Conservation (phyloP, 169 alveolate species). For the Plasmodium ovale region DNA sequence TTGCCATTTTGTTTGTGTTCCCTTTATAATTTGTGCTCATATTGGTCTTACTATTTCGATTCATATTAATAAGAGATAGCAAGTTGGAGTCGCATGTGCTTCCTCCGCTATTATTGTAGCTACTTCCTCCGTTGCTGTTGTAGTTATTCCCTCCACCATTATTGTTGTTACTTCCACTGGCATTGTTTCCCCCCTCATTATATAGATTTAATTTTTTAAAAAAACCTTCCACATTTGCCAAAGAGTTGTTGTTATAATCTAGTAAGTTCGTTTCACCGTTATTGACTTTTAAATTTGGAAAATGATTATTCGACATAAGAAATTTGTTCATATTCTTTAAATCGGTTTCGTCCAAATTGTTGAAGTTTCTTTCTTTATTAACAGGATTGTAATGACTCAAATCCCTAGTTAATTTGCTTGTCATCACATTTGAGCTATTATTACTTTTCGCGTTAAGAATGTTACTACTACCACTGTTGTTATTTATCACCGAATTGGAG, state of each 20-base stretch:
- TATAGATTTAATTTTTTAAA: slow-evolving; percentile 14
- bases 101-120: not conserved
- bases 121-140: slow-evolving; percentile 4
- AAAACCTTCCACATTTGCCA: not conserved
- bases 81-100: slow-evolving; percentile 14
- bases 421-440: not conserved
- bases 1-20: not conserved
- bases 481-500: not conserved
- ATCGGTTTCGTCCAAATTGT: not conserved
- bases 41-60: slow-evolving; percentile 4
- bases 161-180: not conserved
- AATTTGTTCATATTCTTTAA: slow-evolving; percentile 1
- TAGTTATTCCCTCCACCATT: not conserved
- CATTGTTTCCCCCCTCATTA: not conserved
- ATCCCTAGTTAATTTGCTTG: not conserved
- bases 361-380: not conserved
- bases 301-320: slow-evolving; percentile 6
- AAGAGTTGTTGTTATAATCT: not conserved
- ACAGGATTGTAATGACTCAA: not conserved
- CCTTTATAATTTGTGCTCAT: not conserved
- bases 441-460: not conserved
- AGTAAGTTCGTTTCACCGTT: not conserved
- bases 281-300: not conserved
- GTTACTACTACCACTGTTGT: not conserved
- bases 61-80: slow-evolving; percentile 27